Base-by-base conservation (phyloP, 108 stramenopile genomes). In the Craspedostauros australis region DNA sequence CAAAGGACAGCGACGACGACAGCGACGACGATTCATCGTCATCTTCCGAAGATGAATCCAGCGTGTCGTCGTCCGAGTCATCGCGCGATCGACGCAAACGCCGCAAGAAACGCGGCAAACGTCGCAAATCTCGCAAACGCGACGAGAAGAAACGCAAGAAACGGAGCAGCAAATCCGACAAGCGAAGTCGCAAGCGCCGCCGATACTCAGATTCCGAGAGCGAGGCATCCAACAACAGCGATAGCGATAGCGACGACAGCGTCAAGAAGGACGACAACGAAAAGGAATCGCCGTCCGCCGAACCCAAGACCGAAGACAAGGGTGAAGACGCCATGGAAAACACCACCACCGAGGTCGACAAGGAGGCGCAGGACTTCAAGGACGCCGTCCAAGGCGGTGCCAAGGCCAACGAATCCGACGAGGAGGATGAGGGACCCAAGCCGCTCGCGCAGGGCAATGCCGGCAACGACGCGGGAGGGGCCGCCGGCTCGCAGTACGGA, bases 291-390 rank as follows among this genome's bases (percentile, higher is more conserved):
- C n/a, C n/a, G n/a, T n/a, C n/a, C n/a, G n/a, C n/a, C n/a, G n/a
- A n/a, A n/a, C n/a, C n/a, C n/a, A n/a, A n/a, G n/a, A n/a, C n/a
- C n/a, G n/a, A n/a, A n/a, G n/a, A n/a, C n/a, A n/a, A n/a, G n/a
- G n/a, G n/a, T n/a, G n/a, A n/a, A 46, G 65, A 15, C 55, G 60
- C 7, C 24, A 24, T 18, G 28, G 53, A 20, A 40, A 43, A 24
- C 23, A 39, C 9, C 15, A 40, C 16, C 49, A 44, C 28, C 40
- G 51, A 24, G 29, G 57, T 18, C 33, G 57, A 41, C 21, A 36
- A 77, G 22, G 82, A 84, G 56, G 84, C 86, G 2, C 57, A 60
- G 50, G 81, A 80, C 19, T 78, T 90, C 57, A 89, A 91, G 61
- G 54, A 65, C 33, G 77, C 81, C 16, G 77, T 94, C 0, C 88